phyloP scores from a whole-genome alignment of 2,329 filamentous ascomycete species.

The Phaeosphaeria sp. region DNA sequence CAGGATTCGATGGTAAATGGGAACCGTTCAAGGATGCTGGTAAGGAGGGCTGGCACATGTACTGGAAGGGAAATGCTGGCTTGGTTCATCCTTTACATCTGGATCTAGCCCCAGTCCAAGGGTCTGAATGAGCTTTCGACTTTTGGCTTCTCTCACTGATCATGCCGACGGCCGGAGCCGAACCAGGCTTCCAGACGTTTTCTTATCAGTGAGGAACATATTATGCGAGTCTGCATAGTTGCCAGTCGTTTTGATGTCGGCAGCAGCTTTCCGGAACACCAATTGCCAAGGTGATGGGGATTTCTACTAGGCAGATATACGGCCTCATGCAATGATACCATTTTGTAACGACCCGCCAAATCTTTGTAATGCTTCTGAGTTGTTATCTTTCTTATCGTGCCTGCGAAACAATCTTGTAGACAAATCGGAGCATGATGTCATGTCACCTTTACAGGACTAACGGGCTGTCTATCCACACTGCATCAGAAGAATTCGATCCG shows the following conservation, averaged over 20 bases:
- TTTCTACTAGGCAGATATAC: neutral
- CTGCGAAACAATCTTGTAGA: neutral
- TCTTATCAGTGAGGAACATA: neutral
- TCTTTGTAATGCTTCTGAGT: neutral
- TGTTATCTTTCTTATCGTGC: constrained; percentile 5
- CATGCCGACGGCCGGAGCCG: neutral
- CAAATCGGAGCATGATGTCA: constrained; percentile 9
- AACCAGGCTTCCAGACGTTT: neutral
- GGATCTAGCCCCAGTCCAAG: constrained; percentile 10
- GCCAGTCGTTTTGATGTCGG: neutral
- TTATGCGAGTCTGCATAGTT: neutral
- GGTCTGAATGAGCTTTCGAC: neutral
- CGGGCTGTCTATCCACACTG: constrained; percentile 8
- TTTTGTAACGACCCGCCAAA: neutral
- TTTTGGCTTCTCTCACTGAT: neutral
- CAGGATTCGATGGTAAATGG: constrained; percentile 21
- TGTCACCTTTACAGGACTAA: constrained; percentile 10
- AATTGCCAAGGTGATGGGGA: neutral
- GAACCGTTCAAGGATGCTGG: constrained; percentile 23
- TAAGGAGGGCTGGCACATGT: constrained; percentile 26
- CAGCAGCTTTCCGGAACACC: neutral
- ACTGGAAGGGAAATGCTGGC: constrained; percentile 22
- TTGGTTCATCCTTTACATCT: constrained; percentile 10
- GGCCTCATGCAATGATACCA: too few relatives aligned
- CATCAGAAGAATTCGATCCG: neutral